Conservation (phyloP, 805 yeast species). For the Candida argentea region DNA sequence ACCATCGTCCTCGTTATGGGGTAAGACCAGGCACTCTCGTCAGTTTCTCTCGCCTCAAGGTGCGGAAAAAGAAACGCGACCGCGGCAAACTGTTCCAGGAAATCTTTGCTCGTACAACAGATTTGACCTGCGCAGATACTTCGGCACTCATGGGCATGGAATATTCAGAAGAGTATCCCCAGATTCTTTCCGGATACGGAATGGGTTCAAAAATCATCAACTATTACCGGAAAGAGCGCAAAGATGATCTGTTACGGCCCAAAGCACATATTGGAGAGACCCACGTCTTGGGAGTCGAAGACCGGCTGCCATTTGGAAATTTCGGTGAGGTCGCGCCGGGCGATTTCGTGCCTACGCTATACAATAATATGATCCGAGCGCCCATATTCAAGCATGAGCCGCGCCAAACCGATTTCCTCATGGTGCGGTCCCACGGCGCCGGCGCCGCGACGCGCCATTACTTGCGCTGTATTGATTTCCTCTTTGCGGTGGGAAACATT, state of each 20-base stretch:
- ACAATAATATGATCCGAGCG: constrained; percentile 85
- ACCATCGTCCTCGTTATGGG: constrained; percentile 70
- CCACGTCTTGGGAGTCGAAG: constrained; percentile 91
- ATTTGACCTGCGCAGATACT: constrained; percentile 76
- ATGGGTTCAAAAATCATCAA: constrained; percentile 93
- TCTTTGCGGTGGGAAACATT: constrained; percentile 85
- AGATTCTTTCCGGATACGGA: constrained; percentile 77
- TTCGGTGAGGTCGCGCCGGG: constrained; percentile 96
- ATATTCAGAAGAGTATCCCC: constrained; percentile 83
- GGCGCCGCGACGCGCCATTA: constrained; percentile 64
- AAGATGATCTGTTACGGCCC: constrained; percentile 79
- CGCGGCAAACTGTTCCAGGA: constrained; percentile 74
- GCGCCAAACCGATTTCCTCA: constrained; percentile 66
- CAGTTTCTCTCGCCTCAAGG: constrained; percentile 63
- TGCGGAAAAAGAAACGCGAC: constrained; percentile 81
- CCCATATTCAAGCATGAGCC: constrained; percentile 87
- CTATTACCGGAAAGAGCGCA: constrained; percentile 76
- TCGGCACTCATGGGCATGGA: constrained; percentile 73
- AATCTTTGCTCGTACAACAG: constrained; percentile 59
- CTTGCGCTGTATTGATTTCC: constrained; percentile 55
- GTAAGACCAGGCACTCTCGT: constrained; percentile 72
- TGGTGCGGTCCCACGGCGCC: constrained; percentile 71
- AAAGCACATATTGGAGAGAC: constrained; percentile 89
- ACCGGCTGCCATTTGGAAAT: constrained; percentile 96
- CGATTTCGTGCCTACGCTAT: constrained; percentile 83